Conservation (phyloP, 2,329 filamentous ascomycete species). For the Didymella exigua region DNA sequence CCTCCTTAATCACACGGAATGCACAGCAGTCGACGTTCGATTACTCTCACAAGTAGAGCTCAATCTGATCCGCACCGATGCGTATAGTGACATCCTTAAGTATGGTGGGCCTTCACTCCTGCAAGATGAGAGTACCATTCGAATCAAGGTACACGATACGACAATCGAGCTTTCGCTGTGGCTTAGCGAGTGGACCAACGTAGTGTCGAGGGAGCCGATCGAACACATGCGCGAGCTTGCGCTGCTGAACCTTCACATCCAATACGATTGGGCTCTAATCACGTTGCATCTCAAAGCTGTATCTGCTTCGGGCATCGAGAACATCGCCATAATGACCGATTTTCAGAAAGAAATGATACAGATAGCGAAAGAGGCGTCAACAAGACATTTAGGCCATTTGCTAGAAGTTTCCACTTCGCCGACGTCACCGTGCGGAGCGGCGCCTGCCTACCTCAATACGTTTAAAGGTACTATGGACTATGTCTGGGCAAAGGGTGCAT, state of each 20-base stretch:
- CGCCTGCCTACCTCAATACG: constrained; percentile 54
- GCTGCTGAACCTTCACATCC: constrained; percentile 56
- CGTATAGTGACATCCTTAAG: constrained; percentile 31
- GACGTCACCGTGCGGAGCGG: constrained; percentile 24
- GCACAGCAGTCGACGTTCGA: constrained; percentile 57
- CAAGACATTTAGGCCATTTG: constrained; percentile 58
- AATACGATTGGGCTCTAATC: constrained; percentile 60
- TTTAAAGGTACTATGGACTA: constrained; percentile 63
- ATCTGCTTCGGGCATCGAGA: constrained; percentile 56
- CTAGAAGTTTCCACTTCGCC: constrained; percentile 37
- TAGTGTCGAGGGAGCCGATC: constrained; percentile 27
- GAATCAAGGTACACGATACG: constrained; percentile 28
- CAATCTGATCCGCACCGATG: constrained; percentile 49
- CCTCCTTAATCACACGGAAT: constrained; percentile 51
- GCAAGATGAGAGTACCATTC: constrained; percentile 27
- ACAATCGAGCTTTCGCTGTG: constrained; percentile 38
- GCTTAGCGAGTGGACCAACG: constrained; percentile 51
- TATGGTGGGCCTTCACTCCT: constrained; percentile 14
- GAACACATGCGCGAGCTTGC: constrained; percentile 27
- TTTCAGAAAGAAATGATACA: constrained; percentile 56
- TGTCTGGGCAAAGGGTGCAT: constrained; percentile 64
- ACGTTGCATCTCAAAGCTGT: constrained; percentile 60
- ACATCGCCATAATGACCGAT: constrained; percentile 58
- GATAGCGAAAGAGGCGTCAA: constrained; percentile 59
- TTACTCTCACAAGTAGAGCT: constrained; percentile 60